Evolutionary conservation across 345 rosid genomes (phyloP).

Genomic region (Conringia planisiliqua): DNA sequence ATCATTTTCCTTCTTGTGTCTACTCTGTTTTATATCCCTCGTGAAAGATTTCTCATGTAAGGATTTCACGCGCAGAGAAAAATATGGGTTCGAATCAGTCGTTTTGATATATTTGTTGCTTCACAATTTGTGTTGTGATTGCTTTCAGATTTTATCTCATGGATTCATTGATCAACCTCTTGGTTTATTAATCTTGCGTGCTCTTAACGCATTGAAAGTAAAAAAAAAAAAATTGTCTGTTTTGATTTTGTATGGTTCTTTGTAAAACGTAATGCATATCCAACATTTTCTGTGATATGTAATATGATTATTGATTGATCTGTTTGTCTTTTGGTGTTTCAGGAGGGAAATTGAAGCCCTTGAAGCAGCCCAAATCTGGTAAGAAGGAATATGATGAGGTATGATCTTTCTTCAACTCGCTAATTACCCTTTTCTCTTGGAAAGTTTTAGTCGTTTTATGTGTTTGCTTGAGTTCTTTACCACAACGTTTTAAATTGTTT

Average conservation of each 20-base stretch:
- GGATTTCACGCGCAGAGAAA: neutral
- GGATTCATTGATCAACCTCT: neutral
- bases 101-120: neutral
- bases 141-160: neutral
- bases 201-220: neutral
- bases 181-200: neutral
- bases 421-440: neutral
- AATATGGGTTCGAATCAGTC: neutral
- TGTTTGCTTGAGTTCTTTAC: neutral
- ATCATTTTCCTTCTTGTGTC: neutral
- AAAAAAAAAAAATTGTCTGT: neutral
- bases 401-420: neutral
- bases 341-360: slow-evolving; percentile 85
- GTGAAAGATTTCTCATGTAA: neutral
- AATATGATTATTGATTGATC: neutral
- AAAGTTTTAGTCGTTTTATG: neutral
- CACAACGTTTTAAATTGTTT: neutral
- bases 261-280: neutral
- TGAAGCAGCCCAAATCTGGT: slow-evolving; percentile 65
- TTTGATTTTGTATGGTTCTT: neutral
- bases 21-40: neutral
- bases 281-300: neutral
- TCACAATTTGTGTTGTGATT: neutral
- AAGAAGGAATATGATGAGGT: slow-evolving; percentile 89
- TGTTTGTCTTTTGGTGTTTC: neutral